Evolutionary conservation across 306 rosid species (phyloP).

Genomic region (Malus orientalis): DNA sequence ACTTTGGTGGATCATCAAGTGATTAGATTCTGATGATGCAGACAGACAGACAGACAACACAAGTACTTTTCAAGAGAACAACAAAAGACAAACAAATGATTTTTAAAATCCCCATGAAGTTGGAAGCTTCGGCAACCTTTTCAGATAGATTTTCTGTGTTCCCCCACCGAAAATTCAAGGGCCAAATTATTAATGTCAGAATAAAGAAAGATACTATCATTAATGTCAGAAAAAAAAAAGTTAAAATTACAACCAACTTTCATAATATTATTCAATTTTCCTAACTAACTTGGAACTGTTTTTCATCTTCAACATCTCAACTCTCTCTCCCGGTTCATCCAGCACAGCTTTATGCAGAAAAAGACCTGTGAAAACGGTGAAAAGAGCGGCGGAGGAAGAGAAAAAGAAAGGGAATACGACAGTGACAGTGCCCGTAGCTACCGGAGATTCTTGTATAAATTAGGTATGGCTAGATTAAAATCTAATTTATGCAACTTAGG

Average conservation of each 20-base stretch:
- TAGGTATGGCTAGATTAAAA: constrained; percentile 24
- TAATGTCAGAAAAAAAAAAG: not conserved
- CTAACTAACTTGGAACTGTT: constrained; percentile 2
- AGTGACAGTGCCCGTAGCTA: not conserved
- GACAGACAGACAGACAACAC: not conserved
- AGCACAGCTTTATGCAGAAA: constrained; percentile 9
- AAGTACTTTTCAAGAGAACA: constrained; percentile 1
- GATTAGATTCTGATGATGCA: constrained; percentile 23
- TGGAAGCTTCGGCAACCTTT: constrained; percentile 20
- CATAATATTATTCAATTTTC: constrained; percentile 17
- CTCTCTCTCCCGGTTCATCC: constrained; percentile 10
- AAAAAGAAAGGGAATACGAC: constrained; percentile 11
- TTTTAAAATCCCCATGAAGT: not conserved
- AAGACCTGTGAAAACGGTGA: constrained; percentile 13
- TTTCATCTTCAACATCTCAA: constrained; percentile 20
- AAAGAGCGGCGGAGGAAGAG: not conserved
- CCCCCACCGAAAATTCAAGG: constrained; percentile 1
- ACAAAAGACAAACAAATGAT: not conserved
- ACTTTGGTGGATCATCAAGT: constrained; percentile 7
- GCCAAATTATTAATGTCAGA: not conserved
- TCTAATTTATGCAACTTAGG: constrained; percentile 20
- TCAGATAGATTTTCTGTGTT: constrained; percentile 1
- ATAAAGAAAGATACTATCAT: not conserved
- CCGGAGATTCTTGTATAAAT: constrained; percentile 17
- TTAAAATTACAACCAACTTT: constrained; percentile 9